Evolutionary conservation across 768 basidiomycete species (phyloP).

Genomic region (Podaxis sp.): DNA sequence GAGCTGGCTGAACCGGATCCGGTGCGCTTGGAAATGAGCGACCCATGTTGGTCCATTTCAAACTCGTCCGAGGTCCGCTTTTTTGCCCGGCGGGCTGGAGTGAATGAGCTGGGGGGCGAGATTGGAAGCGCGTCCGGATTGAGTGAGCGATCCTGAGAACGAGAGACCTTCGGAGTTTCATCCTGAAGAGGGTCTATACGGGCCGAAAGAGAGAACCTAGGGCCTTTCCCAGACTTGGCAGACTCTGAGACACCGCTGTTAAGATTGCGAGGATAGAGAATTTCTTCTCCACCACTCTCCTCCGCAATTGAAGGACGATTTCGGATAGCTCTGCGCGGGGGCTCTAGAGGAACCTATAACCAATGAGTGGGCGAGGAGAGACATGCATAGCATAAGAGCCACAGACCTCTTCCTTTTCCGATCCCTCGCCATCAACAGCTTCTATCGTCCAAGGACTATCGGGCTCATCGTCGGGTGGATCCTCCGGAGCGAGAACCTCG

Average conservation of each 20-base stretch:
- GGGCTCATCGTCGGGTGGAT: slow-evolving; percentile 53
- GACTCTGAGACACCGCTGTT: slow-evolving; percentile 29
- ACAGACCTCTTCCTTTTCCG: slow-evolving; percentile 68
- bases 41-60: slow-evolving; percentile 71
- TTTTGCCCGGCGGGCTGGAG: slow-evolving; percentile 54
- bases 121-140: slow-evolving; percentile 28
- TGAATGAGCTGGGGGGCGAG: slow-evolving; percentile 71
- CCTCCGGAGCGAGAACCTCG: slow-evolving; percentile 39
- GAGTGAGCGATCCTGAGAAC: slow-evolving; percentile 32
- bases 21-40: slow-evolving; percentile 52
- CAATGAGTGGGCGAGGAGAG: background rate
- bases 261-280: slow-evolving; percentile 75
- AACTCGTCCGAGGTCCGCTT: slow-evolving; percentile 84
- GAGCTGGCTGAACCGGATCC: slow-evolving; percentile 32
- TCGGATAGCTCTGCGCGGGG: slow-evolving; percentile 50
- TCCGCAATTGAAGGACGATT: slow-evolving; percentile 67
- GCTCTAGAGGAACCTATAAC: slow-evolving; percentile 35
- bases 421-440: slow-evolving; percentile 77
- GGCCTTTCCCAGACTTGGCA: slow-evolving; percentile 32
- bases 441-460: slow-evolving; percentile 91
- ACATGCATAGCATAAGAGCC: slow-evolving; percentile 6
- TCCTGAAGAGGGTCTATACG: slow-evolving; percentile 16
- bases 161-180: slow-evolving; percentile 28
- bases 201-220: slow-evolving; percentile 4
- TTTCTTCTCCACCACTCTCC: slow-evolving; percentile 90